Base-by-base conservation (phyloP, 768 basidiomycete genomes). In the Galerina marginata region DNA sequence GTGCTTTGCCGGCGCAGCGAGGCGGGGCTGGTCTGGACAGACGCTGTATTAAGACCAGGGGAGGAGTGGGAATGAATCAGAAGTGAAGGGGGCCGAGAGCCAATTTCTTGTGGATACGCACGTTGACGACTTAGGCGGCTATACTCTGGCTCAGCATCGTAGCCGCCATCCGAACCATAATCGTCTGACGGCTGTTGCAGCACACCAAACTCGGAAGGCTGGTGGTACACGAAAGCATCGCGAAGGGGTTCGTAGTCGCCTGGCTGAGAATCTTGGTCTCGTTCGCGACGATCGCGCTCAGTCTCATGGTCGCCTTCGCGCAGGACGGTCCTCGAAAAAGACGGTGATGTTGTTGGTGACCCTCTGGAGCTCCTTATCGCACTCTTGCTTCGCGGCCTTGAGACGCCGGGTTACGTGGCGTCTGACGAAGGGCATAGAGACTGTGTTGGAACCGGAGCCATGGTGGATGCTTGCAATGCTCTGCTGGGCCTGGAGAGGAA, bases 341-440 rank as follows among this genome's bases (percentile, higher is more conserved):
- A 87, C 76, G 63, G 96, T 96, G 80, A 99, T 95, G 61, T 89
- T 93, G 76, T 93, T 90, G 60, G 96, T 94, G 71, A 98, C 92
- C 71, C 94, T 90, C 70, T 90, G 89, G 9, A 99, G 86, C 75
- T 97, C 95, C 81, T 92, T 92, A 85, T 99, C 95, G 81, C 96
- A 99, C 65, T 93, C 92, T 52, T 92, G 87, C 81, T 99, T 99
- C 59, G 96, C 95, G 3, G 90, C 91, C 79, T 89, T 91, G 75
- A 99, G 87, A 59, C 97, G 89, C 64, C 94, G 87, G 40, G 91
- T 93, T 69, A 99, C 93, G 79, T 98, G 96, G 56, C 94, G 87
- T 62, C 92, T 83, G 63, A 98, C 92, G 72, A 94, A 93, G 60
- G 92, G 92, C 92, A 94, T 94, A 55, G 92, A 92, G 54, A 94